Percentiles rank a stretch among this genome's conserved stretches.
Conservation (phyloP, 371 early-diverging fungal genomes). For the Lichtheimia ramosa region DNA sequence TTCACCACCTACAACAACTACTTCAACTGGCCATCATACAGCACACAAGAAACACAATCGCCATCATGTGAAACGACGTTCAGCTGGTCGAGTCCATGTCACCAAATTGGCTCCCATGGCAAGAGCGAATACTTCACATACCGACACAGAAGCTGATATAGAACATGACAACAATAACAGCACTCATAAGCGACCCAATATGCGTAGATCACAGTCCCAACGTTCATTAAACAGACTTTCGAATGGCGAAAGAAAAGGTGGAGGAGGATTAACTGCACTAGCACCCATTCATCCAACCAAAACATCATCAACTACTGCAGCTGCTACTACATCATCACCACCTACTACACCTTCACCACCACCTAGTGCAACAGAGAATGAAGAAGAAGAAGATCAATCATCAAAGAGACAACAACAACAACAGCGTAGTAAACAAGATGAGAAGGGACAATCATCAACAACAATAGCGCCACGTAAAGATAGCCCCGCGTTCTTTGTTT, state of each 20-base stretch:
- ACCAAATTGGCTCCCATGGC: constrained; percentile 49
- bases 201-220: constrained; percentile 44
- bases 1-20: constrained; percentile 7
- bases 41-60: constrained; percentile 31
- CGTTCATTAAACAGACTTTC: constrained; percentile 22
- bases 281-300: constrained; percentile 10
- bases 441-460: too few species aligned
- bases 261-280: constrained; percentile 14
- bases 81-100: constrained; percentile 49
- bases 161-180: constrained; percentile 7
- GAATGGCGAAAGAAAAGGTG: constrained; percentile 20
- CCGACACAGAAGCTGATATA: constrained; percentile 30
- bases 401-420: neutral
- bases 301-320: neutral
- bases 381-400: constrained; percentile 5
- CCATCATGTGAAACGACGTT: constrained; percentile 51
- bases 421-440: neutral
- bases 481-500: constrained; percentile 12
- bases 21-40: constrained; percentile 2
- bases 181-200: constrained; percentile 19
- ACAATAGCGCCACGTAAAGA: constrained; percentile 1
- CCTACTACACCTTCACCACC: constrained; percentile 18
- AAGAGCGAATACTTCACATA: constrained; percentile 26
- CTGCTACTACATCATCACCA: constrained; percentile 2
- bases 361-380: constrained; percentile 6